phyloP scores from a whole-genome alignment of 2,329 filamentous ascomycete species.

The Colletotrichum tanaceti region DNA sequence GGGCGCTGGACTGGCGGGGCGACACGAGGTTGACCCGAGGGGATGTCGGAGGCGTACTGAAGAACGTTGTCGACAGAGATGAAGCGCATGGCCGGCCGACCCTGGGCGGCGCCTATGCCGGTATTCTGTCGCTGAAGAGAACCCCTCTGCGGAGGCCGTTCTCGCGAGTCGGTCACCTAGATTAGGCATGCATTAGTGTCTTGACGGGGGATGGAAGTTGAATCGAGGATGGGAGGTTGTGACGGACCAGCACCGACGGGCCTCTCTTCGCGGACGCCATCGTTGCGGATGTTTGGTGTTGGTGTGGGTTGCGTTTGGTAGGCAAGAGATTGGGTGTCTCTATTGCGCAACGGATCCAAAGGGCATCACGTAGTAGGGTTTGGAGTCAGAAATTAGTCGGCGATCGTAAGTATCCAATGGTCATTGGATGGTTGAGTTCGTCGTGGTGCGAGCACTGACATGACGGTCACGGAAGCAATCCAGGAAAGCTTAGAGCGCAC shows the following conservation, averaged over 20 bases:
- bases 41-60: conserved; percentile 93
- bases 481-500: conserved; percentile 33
- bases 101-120: conserved; percentile 44
- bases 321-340: neutral
- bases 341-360: conserved; percentile 15
- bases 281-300: conserved; percentile 14
- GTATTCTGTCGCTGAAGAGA: conserved; percentile 51
- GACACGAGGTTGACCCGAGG: conserved; percentile 87
- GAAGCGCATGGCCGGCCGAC: conserved; percentile 71
- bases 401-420: conserved; percentile 5
- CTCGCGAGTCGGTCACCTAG: conserved; percentile 54
- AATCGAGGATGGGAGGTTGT: conserved; percentile 28
- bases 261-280: conserved; percentile 65
- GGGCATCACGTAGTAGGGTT: conserved; percentile 11
- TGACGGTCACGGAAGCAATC: conserved; percentile 37
- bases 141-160: conserved; percentile 50
- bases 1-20: conserved; percentile 66
- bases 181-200: conserved; percentile 41
- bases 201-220: neutral
- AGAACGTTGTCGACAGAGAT: conserved; percentile 95
- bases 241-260: conserved; percentile 69
- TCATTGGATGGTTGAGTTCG: conserved; percentile 20
- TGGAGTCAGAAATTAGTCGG: neutral
- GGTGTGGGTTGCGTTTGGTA: neutral
- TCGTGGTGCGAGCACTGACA: conserved; percentile 12